Evolutionary conservation across 2,329 filamentous ascomycete species (phyloP), one percentile per base, ranked within the genome.

Genomic region (Colletotrichum phormii): DNA sequence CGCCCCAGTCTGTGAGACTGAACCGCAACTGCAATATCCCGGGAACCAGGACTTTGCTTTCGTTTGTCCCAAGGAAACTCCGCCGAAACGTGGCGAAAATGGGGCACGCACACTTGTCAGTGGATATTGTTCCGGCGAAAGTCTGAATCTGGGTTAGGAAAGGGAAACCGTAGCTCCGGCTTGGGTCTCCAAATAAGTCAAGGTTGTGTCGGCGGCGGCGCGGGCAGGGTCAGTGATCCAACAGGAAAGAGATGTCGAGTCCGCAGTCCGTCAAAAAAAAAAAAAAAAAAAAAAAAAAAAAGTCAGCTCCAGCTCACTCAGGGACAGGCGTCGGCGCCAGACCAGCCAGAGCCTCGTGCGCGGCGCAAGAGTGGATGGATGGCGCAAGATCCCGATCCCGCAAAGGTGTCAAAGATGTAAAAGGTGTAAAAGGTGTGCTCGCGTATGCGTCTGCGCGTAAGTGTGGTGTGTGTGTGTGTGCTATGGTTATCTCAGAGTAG

Each of bases 51-150:
- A 51, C 8, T 49, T 49, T 60, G 60, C 60, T 57, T 57, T 51
- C 58, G 57, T 62, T 11, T 62, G 53, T 49, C 15, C 65, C 33
- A 46, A 55, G 53, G 59, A 22, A 55, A 64, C 29, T 46, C 54
- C 31, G 51, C 5, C 58, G 42, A 13, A 24, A 59, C 42, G 66
- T 54, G 66, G 66, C 55, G 46, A 70, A 42, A 70, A 69, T 29
- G 65, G 58, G 31, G 58, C 65, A n/a, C 26, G 57, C 31, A 49
- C n/a, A 42, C 53, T 37, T 18, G n/a, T 46, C 33, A 29, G 60
- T 55, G 66, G 70, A 26, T 70, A 72, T 31, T 60, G 46, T 57
- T 64, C 60, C 55, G 65, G 70, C 35, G 55, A 57, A 60, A 69
- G 4, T 67, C 54, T 60, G 70, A 31, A 55, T 61, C 33, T 37